phyloP scores from a whole-genome alignment of 768 basidiomycete species.

The Arthromyces matolae region DNA sequence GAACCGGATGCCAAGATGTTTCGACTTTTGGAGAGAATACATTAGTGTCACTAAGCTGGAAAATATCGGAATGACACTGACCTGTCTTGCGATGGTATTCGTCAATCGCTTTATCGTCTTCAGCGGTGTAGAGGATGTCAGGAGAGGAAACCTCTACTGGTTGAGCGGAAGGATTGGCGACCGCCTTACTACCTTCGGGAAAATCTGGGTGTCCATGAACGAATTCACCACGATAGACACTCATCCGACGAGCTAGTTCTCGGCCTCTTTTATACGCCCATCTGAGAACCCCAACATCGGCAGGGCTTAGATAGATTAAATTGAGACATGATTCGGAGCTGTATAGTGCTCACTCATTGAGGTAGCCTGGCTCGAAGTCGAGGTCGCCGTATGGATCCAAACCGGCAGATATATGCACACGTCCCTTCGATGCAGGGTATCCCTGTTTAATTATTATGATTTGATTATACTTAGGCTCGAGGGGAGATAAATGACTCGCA shows the following conservation, averaged over 20 bases:
- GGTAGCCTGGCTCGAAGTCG: conserved; percentile 43
- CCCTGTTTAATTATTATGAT: conserved; percentile 26
- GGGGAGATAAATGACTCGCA: conserved; percentile 20
- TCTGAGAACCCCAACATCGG: conserved; percentile 42
- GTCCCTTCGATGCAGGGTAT: conserved; percentile 47
- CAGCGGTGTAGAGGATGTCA: conserved; percentile 37
- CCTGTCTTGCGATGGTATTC: conserved; percentile 30
- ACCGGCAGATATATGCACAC: conserved; percentile 44
- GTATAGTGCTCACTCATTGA: conserved; percentile 36
- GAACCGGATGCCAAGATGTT: conserved; percentile 46
- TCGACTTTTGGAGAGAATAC: conserved; percentile 26
- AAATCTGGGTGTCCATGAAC: conserved; percentile 33
- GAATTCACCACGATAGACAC: conserved; percentile 37
- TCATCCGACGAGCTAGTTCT: conserved; percentile 55
- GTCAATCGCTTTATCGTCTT: conserved; percentile 43
- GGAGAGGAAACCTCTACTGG: conserved; percentile 33
- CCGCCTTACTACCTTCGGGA: conserved; percentile 31
- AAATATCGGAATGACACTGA: too few relatives aligned
- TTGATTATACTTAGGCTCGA: too few relatives aligned
- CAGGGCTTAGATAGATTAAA: conserved; percentile 23
- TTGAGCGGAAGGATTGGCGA: conserved; percentile 14
- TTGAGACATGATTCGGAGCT: neutral
- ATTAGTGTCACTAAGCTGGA: too few relatives aligned
- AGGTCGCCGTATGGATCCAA: conserved; percentile 37
- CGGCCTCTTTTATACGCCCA: conserved; percentile 55